Conservation (phyloP, 352 stramenopile genomes). For the Thalassiosira exigua region DNA sequence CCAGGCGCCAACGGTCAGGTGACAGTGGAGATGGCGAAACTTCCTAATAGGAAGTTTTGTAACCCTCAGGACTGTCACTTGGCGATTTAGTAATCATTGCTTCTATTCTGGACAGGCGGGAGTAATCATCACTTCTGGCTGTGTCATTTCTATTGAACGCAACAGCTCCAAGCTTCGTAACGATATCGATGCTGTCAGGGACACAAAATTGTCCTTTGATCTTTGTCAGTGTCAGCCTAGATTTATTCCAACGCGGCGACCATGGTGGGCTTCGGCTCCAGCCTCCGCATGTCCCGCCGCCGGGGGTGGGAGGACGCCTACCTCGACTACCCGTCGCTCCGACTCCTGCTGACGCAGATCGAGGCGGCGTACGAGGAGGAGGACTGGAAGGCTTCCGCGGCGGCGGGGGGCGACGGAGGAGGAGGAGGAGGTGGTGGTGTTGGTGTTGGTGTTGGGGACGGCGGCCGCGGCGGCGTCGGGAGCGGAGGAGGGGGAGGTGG, state of each 20-base stretch:
- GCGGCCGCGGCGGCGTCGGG: background rate
- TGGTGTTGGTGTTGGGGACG: background rate
- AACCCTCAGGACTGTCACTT: no score
- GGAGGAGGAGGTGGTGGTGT: background rate
- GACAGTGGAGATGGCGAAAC: no score
- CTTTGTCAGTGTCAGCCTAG: no score
- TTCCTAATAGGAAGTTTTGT: no score
- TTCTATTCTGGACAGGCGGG: no score
- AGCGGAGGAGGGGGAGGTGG: background rate
- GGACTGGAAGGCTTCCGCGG: slow-evolving; percentile 32
- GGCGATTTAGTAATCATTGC: no score
- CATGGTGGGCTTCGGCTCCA: slow-evolving; percentile 83
- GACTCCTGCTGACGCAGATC: slow-evolving; percentile 77
- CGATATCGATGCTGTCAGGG: no score
- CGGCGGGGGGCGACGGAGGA: background rate
- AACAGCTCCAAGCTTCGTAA: no score
- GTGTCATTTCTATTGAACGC: no score
- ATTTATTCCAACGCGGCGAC: background rate
- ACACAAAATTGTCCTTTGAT: no score
- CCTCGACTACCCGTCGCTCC: slow-evolving; percentile 82
- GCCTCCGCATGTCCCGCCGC: slow-evolving; percentile 72
- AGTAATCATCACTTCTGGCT: no score
- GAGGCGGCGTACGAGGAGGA: slow-evolving; percentile 81
- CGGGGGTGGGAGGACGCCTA: slow-evolving; percentile 81
- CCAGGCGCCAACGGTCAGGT: no score